These are phyloP conservation scores for Colletotrichum noveboracense DNA, from an alignment of 2,329 filamentous ascomycete species.

Conservation along the genomic window DNA sequence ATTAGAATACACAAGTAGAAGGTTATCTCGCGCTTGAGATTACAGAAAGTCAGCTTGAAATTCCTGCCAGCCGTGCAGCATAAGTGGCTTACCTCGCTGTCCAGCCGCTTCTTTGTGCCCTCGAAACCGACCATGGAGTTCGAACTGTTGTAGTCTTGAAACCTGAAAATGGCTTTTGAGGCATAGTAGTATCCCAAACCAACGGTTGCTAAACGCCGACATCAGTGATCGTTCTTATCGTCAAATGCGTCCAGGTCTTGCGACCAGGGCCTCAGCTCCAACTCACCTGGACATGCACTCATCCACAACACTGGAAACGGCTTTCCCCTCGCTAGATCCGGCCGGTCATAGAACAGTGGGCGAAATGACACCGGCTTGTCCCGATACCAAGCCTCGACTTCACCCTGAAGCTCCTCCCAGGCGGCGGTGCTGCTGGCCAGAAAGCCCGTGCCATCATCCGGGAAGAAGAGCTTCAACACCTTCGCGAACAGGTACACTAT, in stretches of 20 bases:
- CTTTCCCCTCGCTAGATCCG: conserved; percentile 25
- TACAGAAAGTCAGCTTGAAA: background rate
- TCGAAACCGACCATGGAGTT: conserved; percentile 5
- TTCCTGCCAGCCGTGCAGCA: fast-evolving
- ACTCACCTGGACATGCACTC: conserved; percentile 35
- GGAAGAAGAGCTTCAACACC: conserved; percentile 28
- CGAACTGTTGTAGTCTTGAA: conserved; percentile 18
- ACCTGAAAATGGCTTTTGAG: conserved; percentile 16
- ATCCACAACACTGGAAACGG: conserved; percentile 41
- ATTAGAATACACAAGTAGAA: conserved; percentile 23
- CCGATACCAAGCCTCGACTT: conserved; percentile 33
- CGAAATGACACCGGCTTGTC: conserved; percentile 35
- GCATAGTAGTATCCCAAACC: conserved; percentile 43
- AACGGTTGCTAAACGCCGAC: conserved; percentile 28
- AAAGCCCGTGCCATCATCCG: background rate
- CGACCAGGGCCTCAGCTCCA: background rate
- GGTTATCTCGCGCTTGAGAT: background rate
- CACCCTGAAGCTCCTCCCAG: background rate
- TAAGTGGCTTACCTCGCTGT: conserved; percentile 2
- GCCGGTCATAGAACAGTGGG: conserved; percentile 33
- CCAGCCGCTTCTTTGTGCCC: background rate
- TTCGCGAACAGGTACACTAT: conserved; percentile 25
- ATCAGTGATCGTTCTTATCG: background rate
- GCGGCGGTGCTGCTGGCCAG: background rate
- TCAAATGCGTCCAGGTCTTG: background rate